Conservation (phyloP, 2,329 filamentous ascomycete genomes). For the Trichoderma breve region DNA sequence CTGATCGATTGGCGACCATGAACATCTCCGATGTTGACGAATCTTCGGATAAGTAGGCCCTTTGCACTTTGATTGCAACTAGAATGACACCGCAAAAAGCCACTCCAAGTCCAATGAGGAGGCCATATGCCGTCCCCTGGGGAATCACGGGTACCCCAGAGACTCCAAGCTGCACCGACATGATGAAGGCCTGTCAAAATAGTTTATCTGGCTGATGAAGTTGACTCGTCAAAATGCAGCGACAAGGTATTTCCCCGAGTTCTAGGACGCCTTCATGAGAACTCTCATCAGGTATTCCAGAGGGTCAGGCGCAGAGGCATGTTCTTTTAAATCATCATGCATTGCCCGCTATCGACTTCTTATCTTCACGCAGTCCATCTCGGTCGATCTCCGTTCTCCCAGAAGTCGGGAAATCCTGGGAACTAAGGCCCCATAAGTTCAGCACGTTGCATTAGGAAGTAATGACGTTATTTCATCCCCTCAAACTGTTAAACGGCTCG, state of each 20-base stretch:
- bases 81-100: constrained; percentile 15
- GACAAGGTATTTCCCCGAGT: background rate
- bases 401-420: background rate
- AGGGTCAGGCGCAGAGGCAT: background rate
- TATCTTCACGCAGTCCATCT: constrained; percentile 3
- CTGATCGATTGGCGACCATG: constrained; percentile 18
- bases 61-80: constrained; percentile 5
- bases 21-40: constrained; percentile 18
- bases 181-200: background rate
- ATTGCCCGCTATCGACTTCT: background rate
- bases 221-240: background rate
- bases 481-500: background rate
- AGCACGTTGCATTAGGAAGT: constrained; percentile 13
- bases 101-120: constrained; percentile 10
- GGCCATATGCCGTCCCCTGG: constrained; percentile 17
- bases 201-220: too few relatives aligned
- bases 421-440: background rate
- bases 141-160: constrained; percentile 9
- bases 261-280: background rate
- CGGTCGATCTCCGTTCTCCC: background rate
- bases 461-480: constrained; percentile 8
- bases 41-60: constrained; percentile 12
- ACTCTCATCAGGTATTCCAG: background rate
- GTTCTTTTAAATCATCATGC: background rate
- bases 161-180: constrained; percentile 16